Evolutionary conservation across 2,329 filamentous ascomycete genomes (phyloP), one percentile per base, ranked within the genome.

Genomic region (Purpureocillium takamizusanense): DNA sequence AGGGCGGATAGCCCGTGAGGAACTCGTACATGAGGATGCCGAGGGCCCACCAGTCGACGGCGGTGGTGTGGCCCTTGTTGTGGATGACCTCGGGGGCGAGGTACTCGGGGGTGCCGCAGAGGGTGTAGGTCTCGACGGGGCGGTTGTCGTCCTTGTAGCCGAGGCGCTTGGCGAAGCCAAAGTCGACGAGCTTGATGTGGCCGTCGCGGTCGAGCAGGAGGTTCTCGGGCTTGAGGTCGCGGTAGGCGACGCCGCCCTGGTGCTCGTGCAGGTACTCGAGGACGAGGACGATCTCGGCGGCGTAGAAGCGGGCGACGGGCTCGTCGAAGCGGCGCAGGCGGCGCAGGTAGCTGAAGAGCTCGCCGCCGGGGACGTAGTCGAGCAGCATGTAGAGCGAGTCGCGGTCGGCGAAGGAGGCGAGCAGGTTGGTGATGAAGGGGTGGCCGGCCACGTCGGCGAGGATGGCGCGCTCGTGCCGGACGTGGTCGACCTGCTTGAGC

Each of bases 31-130:
- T 80, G 40, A 92, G 62, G 48, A 90, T 88, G 18, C 86, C 86
- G 48, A 92, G 69, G 1, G 86, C 85, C 86, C 86, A 90, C 85
- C 85, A 90, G 65, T 90, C 85, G 28, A 90, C 85, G 12, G 85
- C 83, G 3, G 76, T 79, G 3, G 76, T 81, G 53, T 83, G 78
- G 11, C 83, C 85, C 55, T 86, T 87, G 56, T 86, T 88, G 47
- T 86, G 78, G 49, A 90, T 89, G 31, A 90, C 85, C 63, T 90
- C 85, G 5, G 85, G 85, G 2, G 85, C 85, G 33, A 90, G 76
- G 57, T 90, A 90, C 55, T 90, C 85, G 33, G 85, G 85, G 2
- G 85, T 90, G 36, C 85, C 85, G 60, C 85, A 90, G 21, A 90
- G 71, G 3, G 85, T 90, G 52, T 89, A 90, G 6, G 85, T 89